These are phyloP conservation scores for Mycotypha africana DNA, from an alignment of 371 early-diverging fungal genomes.

Conservation along the genomic window DNA sequence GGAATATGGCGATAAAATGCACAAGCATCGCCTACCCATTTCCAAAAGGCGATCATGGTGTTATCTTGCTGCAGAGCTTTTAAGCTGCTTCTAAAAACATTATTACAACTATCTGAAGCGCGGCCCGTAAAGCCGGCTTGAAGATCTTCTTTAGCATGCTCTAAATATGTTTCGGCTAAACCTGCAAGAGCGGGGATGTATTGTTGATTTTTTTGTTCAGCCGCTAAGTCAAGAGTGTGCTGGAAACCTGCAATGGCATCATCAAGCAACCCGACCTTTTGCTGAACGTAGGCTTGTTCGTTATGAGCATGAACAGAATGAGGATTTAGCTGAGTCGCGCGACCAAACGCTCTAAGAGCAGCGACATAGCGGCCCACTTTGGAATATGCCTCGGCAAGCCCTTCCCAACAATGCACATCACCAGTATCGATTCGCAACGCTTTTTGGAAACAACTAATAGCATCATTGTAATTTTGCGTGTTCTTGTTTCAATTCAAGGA, in stretches of 20 bases:
- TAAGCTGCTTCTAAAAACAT: slow-evolving; percentile 36
- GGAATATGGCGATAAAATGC: slow-evolving; percentile 42
- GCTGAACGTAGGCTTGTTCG: slow-evolving; percentile 56
- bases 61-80: slow-evolving; percentile 30
- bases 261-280: slow-evolving; percentile 57
- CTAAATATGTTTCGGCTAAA: slow-evolving; percentile 59
- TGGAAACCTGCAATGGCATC: slow-evolving; percentile 61
- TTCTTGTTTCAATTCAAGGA: slow-evolving; percentile 15
- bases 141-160: slow-evolving; percentile 58
- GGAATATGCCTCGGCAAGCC: slow-evolving; percentile 83
- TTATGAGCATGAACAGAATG: slow-evolving; percentile 40
- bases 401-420: slow-evolving; percentile 75
- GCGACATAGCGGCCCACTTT: slow-evolving; percentile 82
- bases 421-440: slow-evolving; percentile 68
- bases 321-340: slow-evolving; percentile 67
- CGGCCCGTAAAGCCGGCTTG: slow-evolving; percentile 71
- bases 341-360: slow-evolving; percentile 71
- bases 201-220: slow-evolving; percentile 24
- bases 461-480: slow-evolving; percentile 46
- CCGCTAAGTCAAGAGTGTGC: slow-evolving; percentile 35
- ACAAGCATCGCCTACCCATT: slow-evolving; percentile 70
- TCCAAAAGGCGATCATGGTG: slow-evolving; percentile 52
- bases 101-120: slow-evolving; percentile 52
- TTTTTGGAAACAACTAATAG: slow-evolving; percentile 79
- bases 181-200: slow-evolving; percentile 59